Base-by-base conservation (phyloP, 805 yeast species). In the Lipomyces yamadae region DNA sequence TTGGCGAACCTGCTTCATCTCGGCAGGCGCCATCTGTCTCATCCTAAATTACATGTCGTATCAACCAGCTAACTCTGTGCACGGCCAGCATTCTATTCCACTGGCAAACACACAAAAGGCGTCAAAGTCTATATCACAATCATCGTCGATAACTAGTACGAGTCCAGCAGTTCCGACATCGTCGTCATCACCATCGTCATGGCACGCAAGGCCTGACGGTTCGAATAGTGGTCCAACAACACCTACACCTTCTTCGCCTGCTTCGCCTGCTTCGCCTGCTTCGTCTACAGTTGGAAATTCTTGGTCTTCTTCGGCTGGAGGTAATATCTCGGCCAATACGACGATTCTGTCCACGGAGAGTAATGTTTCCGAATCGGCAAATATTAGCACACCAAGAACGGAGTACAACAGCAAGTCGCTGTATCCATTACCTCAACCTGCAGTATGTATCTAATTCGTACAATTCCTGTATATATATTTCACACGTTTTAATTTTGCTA, bases 311-410 rank as follows among this genome's bases (percentile, higher is more conserved):
- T 52, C 55, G 6, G n/a, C 7, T 29, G 34, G 30, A 52, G 55
- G 34, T 15, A 52, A 52, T 52, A n/a, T 32, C 15, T 52, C 55
- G 30, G 55, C 55, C n/a, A 32, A 29, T 10, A 52, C 55, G 55
- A 52, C 55, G 33, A 24, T 52, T 29, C 55, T 11, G 15, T 32
- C 32, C 6, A 52, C 15, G 2, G 55, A 52, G 18, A 42, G 48
- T 3, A 42, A 42, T 42, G 48, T 15, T 15, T 42, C 48, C 24
- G 48, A 42, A 15, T 42, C 24, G 48, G 24, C n/a, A 7, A 42
- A 15, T 13, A n/a, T n/a, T 15, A 42, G 48, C 48, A 42, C 48
- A 6, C 48, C 48, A 42, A 42, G 48, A 42, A 42, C 48, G 48
- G 48, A 42, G 15, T 42, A 42, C 48, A n/a, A 24, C 18, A 42